Evolutionary conservation across 345 rosid genomes (phyloP).

Genomic region (Ricinus communis): DNA sequence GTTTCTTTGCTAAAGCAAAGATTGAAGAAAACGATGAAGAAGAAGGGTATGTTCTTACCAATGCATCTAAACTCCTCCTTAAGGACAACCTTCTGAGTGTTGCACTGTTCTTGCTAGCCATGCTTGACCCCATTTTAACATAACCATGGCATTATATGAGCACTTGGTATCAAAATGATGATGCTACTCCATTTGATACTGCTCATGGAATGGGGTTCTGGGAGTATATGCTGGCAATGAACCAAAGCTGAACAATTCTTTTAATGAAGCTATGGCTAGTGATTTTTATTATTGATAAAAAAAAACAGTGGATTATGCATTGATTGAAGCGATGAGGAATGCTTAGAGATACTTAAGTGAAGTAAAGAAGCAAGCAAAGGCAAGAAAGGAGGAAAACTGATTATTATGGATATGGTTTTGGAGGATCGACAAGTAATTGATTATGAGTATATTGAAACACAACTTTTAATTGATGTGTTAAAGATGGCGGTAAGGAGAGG

Average conservation of each 20-base stretch:
- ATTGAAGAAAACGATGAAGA: not conserved
- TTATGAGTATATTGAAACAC: too few species aligned
- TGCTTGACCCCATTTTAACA: too few species aligned
- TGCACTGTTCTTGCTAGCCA: too few species aligned
- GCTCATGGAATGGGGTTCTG: not conserved
- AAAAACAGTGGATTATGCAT: conserved; percentile 16
- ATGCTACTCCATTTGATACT: too few species aligned
- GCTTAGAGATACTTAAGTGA: conserved; percentile 6
- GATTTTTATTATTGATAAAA: not conserved
- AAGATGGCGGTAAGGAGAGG: conserved; percentile 21
- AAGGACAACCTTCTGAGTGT: too few species aligned
- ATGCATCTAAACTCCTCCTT: too few species aligned
- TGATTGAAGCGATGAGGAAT: conserved; percentile 14
- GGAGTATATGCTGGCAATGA: not conserved
- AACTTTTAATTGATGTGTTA: conserved; percentile 8
- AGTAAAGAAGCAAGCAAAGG: too few species aligned
- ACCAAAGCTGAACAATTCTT: not conserved
- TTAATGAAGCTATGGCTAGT: not conserved
- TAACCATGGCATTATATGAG: too few species aligned
- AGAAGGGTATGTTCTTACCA: conserved; percentile 2
- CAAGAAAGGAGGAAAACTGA: too few species aligned
- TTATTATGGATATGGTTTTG: too few species aligned
- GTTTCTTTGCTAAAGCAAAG: not conserved
- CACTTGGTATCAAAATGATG: too few species aligned
- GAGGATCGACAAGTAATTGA: too few species aligned